Percentiles rank a stretch among this genome's conserved stretches.
These are phyloP conservation scores for Iris pallida DNA, from an alignment of 116 monocot genomes.

Conservation along the genomic window DNA sequence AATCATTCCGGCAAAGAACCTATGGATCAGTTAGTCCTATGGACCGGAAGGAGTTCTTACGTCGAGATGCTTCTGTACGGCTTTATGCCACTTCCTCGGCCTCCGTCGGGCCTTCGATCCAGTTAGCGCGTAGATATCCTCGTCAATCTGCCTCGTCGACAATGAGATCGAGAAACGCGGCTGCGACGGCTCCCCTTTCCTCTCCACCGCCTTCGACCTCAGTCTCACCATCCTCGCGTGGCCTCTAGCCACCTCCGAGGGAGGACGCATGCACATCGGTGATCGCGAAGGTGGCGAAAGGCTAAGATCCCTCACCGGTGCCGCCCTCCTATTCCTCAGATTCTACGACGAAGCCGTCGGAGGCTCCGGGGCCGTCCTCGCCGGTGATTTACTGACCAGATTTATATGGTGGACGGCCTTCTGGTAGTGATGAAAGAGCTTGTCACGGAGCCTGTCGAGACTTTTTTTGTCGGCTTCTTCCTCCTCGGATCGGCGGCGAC, in stretches of 20 bases:
- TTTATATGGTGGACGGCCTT: conserved; percentile 12
- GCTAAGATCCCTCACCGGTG: neutral
- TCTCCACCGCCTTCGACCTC: conserved; percentile 18
- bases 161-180: conserved; percentile 9
- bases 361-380: neutral
- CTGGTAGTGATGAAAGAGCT: conserved; percentile 21
- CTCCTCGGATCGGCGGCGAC: too few relatives aligned
- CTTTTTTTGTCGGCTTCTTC: neutral
- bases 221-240: conserved; percentile 9
- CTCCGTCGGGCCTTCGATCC: conserved; percentile 11
- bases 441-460: conserved; percentile 16
- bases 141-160: conserved; percentile 12
- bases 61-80: conserved; percentile 14
- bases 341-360: neutral
- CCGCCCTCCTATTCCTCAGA: conserved; percentile 1
- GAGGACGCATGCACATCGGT: neutral
- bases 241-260: neutral
- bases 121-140: conserved; percentile 15
- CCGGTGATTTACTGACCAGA: neutral
- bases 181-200: conserved; percentile 4
- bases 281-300: neutral
- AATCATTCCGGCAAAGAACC: too few relatives aligned
- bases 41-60: conserved; percentile 4
- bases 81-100: conserved; percentile 16
- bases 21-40: too few relatives aligned